phyloP scores from a whole-genome alignment of 2,329 filamentous ascomycete genomes.

The Tolypocladium sp. region DNA sequence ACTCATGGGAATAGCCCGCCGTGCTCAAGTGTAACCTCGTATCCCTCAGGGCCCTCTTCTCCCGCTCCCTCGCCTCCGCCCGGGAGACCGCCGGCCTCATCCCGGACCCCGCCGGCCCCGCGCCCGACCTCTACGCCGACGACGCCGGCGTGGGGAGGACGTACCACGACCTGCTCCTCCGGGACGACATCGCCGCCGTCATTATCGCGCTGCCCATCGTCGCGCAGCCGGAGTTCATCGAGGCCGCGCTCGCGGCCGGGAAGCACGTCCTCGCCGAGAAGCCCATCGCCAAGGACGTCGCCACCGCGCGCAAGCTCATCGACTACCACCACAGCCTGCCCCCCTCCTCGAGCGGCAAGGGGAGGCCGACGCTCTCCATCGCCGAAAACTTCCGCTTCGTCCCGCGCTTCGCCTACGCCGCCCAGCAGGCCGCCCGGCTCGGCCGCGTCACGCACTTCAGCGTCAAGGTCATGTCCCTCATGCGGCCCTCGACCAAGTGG shows the following conservation, averaged over 20 bases:
- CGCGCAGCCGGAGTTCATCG: constrained; percentile 48
- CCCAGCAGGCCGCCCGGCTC: constrained; percentile 26
- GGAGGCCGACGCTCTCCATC: constrained; percentile 39
- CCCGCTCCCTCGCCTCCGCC: constrained; percentile 51
- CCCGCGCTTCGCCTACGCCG: constrained; percentile 42
- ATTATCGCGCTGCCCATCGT: constrained; percentile 55
- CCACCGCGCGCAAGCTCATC: constrained; percentile 30
- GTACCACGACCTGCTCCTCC: constrained; percentile 41
- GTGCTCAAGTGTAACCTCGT: constrained; percentile 42
- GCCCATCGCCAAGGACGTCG: constrained; percentile 53
- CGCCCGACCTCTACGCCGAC: constrained; percentile 47
- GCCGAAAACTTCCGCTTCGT: constrained; percentile 68
- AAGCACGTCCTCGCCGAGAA: constrained; percentile 67
- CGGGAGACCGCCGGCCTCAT: constrained; percentile 31
- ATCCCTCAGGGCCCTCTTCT: constrained; percentile 56
- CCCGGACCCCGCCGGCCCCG: constrained; percentile 11
- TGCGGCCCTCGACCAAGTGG: constrained; percentile 32
- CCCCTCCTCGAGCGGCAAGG: too few relatives aligned
- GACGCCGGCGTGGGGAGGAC: constrained; percentile 36
- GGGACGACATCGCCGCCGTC: constrained; percentile 45
- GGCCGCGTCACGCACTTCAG: constrained; percentile 36
- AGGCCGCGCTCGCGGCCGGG: constrained; percentile 49
- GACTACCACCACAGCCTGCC: constrained; percentile 18
- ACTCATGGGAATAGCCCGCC: constrained; percentile 36
- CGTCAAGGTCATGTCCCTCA: constrained; percentile 24